Percentiles rank a stretch among this genome's conserved stretches.
Evolutionary conservation across 23 red algal species (phyloP).

Genomic region (Gracilariopsis chorda): DNA sequence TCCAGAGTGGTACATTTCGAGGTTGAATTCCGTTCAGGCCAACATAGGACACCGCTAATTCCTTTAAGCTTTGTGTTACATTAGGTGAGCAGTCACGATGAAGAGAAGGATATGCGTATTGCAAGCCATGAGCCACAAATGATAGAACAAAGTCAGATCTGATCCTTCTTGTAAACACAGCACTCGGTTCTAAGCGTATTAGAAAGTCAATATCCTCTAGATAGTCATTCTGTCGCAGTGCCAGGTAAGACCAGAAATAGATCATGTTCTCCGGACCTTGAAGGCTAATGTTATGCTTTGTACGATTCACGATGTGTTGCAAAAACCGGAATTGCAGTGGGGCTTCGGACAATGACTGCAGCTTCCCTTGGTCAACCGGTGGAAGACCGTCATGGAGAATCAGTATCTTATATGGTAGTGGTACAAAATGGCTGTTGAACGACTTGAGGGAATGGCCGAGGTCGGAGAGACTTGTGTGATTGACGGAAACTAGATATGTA

Average conservation of each 20-base stretch:
- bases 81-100: slow-evolving; percentile 28
- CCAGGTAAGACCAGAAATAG: slow-evolving; percentile 51
- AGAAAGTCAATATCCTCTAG: slow-evolving; percentile 51
- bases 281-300: neutral
- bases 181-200: slow-evolving; percentile 16
- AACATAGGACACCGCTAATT: slow-evolving; percentile 35
- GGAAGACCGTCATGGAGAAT: slow-evolving; percentile 51
- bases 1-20: slow-evolving; percentile 41
- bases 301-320: slow-evolving; percentile 18
- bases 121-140: slow-evolving; percentile 25
- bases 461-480: slow-evolving; percentile 11
- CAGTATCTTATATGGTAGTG: slow-evolving; percentile 21
- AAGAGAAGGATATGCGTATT: slow-evolving; percentile 47
- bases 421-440: neutral
- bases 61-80: slow-evolving; percentile 6
- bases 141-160: slow-evolving; percentile 38
- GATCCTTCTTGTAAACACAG: neutral
- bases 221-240: slow-evolving; percentile 10
- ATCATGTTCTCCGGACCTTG: neutral
- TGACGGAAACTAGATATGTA: slow-evolving; percentile 32
- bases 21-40: slow-evolving; percentile 57
- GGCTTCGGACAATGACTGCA: slow-evolving; percentile 39
- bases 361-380: slow-evolving; percentile 43
- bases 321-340: slow-evolving; percentile 32
- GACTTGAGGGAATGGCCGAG: slow-evolving; percentile 9